Evolutionary conservation across 805 yeast genomes (phyloP), one percentile per base, ranked within the genome.

Genomic region (Pichia rugopelliculosa): DNA sequence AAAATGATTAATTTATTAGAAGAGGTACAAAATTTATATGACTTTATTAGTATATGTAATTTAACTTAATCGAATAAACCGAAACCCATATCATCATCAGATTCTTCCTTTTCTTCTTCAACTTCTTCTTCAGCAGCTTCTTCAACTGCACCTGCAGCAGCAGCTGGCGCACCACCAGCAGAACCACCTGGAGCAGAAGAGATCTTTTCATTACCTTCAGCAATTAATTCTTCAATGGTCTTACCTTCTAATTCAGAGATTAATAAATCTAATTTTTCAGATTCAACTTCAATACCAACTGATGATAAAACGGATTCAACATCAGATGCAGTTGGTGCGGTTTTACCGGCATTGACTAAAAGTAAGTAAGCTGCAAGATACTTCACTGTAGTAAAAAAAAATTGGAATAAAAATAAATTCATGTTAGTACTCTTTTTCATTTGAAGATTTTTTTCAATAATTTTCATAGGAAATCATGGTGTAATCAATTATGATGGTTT

Each of bases 301-400:
- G 91, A 67, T 67, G 80, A 80, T 66, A 86, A 74, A 60, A 84
- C 78, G 56, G 80, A 57, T 70, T 84, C 72, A 74, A 85, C 76
- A 73, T 84, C 88, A 59, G 82, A 75, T 61, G 85, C 86, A 57
- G 90, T 72, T 73, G 95, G 93, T 63, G 86, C 57, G 66, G 85
- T 71, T 77, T 82, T 84, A 75, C 91, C 93, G 74, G 90, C 88
- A 75, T 85, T 86, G 67, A 75, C 84, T 72, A 86, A 83, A 75
- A 86, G 81, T 74, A 86, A 83, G 79, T 86, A 86, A 76, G 95
- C 91, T 76, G 95, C 95, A 77, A 86, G 78, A 83, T 86, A 86
- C 77, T 84, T 86, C 93, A 86, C 79, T 75, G 52, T 44, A 44
- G 40, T 4, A 48, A 24, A 23, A 17, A 13, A 23, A 36, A n/a